Base-by-base conservation (phyloP, 371 early-diverging fungal genomes). In the Syncephalastrum contaminatum region DNA sequence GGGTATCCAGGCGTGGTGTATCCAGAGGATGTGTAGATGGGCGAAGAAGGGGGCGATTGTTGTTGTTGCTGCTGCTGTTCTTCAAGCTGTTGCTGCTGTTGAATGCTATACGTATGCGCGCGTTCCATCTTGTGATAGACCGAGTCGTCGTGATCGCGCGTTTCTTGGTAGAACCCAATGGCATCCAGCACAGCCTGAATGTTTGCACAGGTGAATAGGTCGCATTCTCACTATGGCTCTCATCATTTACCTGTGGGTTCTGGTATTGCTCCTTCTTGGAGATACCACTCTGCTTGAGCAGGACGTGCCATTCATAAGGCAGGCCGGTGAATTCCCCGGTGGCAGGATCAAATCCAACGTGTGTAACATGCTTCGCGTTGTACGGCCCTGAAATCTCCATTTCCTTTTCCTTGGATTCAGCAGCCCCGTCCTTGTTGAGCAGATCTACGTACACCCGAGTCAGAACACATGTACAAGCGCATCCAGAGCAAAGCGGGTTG, bases 251-350 rank as follows among this genome's bases (percentile, higher is more conserved):
- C 69, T 95, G 94, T 15, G 97, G 98, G 68, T 98, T 88, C 24
- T 92, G 91, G 59, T 88, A 84, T 76, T 97, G 96, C 61, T 98
- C 96, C 63, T 92, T 89, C 72, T 94, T 91, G 40, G 96, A 83
- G 63, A 98, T 97, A 49, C 98, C 97, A 47, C 96, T 90, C 59
- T 92, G 89, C 59, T 88, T 84, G 43, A 98, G 81, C 62, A 98
- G 73, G 22, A 83, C 79, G 50, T 94, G 91, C 98, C 98, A 98
- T 68, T 94, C 94, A 60, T 87, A 84, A 27, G 98, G 98, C 48
- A 98, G 67, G 16, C 98, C 98, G 46, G 93, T 92, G 61, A 94
- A 94, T 75, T 92, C 92, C 58, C 95, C 95, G n/a, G 96, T 92
- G 44, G 89, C 87, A 19, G 87, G 79, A 75, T 93, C 88, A 69